Conservation (phyloP, 2,329 filamentous ascomycete species). For the Colletotrichum somersetense region DNA sequence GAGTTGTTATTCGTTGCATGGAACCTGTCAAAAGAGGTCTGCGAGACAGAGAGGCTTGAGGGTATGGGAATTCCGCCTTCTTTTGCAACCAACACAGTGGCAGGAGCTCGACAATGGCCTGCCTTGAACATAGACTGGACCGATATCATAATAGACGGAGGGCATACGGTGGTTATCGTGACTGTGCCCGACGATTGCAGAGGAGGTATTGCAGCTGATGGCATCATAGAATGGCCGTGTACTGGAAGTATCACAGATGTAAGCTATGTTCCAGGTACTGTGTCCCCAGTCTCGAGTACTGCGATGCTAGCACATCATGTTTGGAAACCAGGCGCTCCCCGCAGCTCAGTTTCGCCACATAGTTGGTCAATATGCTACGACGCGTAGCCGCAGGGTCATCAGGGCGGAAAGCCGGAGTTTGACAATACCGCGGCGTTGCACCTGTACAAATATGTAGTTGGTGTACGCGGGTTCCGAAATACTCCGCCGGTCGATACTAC, state of each 20-base stretch:
- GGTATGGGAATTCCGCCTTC: background rate
- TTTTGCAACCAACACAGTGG: background rate
- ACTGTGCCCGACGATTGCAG: background rate
- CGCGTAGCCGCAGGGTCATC: background rate
- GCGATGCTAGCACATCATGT: background rate
- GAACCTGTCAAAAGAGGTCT: background rate
- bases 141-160: too few relatives aligned
- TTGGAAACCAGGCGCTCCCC: background rate
- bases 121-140: background rate
- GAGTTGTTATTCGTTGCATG: background rate
- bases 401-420: background rate
- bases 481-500: too few relatives aligned
- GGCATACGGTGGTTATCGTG: background rate
- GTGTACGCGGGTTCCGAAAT: too few relatives aligned
- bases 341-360: slow-evolving; percentile 12
- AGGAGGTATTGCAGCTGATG: background rate
- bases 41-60: background rate
- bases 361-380: slow-evolving; percentile 1
- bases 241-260: background rate
- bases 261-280: background rate
- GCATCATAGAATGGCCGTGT: background rate
- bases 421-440: slow-evolving; percentile 9
- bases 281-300: background rate
- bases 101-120: background rate
- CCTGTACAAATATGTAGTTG: background rate